A percentile compares a stretch with the other conserved stretches of the same genome.
These are phyloP conservation scores for Sclerotiophoma versabilis DNA, from an alignment of 2,329 filamentous ascomycete species.

Conservation along the genomic window DNA sequence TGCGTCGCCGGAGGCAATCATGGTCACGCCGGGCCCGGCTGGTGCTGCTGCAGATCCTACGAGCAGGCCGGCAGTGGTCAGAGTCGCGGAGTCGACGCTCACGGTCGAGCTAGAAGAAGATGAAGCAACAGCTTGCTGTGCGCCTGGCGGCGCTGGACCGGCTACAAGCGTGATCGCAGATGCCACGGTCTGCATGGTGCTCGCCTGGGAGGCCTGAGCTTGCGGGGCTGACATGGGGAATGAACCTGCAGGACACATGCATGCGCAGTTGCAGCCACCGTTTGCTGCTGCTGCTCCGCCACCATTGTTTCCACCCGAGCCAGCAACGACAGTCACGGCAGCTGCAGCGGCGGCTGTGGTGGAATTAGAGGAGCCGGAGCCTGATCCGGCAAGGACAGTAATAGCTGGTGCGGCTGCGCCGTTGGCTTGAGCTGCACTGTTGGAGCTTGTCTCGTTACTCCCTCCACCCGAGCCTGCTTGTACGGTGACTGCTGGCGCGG, in stretches of 20 bases:
- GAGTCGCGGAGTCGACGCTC: conserved; percentile 31
- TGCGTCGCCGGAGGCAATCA: conserved; percentile 23
- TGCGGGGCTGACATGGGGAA: conserved; percentile 42
- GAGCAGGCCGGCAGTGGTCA: conserved; percentile 27
- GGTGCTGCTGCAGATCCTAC: conserved; percentile 25
- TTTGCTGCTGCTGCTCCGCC: conserved; percentile 20
- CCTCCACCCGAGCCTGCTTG: no score
- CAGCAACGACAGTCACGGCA: conserved; percentile 35
- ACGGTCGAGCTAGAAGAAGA: conserved; percentile 20
- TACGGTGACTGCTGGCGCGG: conserved; percentile 27
- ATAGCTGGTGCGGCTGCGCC: conserved; percentile 16
- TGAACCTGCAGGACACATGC: conserved; percentile 36
- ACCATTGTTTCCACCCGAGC: conserved; percentile 11
- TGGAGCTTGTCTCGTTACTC: no score
- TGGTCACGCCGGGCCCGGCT: conserved; percentile 26
- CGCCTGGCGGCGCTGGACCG: conserved; percentile 20
- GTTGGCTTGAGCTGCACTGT: no score
- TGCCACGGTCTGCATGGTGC: conserved; percentile 36
- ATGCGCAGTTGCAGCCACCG: conserved; percentile 39
- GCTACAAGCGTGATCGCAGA: conserved; percentile 32
- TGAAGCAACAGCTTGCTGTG: conserved; percentile 15
- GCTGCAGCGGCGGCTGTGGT: conserved; percentile 18
- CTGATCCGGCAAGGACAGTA: conserved; percentile 29
- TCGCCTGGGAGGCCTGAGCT: conserved; percentile 36
- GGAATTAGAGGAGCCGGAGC: conserved; percentile 15